phyloP scores from a whole-genome alignment of 306 rosid genomes.

The Hippophae rhamnoides region DNA sequence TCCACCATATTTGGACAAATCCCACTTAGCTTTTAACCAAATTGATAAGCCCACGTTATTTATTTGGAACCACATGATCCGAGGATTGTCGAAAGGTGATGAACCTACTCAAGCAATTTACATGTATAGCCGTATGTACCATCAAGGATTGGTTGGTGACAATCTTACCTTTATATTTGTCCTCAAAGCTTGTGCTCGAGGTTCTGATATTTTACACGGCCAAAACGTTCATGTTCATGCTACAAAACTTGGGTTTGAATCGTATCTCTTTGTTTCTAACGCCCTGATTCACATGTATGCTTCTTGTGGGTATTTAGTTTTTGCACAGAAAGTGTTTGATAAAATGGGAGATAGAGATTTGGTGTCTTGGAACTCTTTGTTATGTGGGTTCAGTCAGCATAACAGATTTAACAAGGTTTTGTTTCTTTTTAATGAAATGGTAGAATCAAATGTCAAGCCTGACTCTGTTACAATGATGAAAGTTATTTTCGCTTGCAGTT shows the following conservation, averaged over 20 bases:
- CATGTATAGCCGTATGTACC: conserved; percentile 37
- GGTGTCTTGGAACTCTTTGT: conserved; percentile 84
- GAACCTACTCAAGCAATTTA: conserved; percentile 48
- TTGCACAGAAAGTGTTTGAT: conserved; percentile 54
- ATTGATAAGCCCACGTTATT: conserved; percentile 48
- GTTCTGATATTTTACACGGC: conserved; percentile 27
- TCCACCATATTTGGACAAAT: conserved; percentile 26
- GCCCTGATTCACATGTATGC: conserved; percentile 51
- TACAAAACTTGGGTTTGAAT: conserved; percentile 53
- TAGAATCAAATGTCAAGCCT: conserved; percentile 26
- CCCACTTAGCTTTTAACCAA: conserved; percentile 40
- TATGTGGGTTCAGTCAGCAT: conserved; percentile 56
- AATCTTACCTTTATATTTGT: conserved; percentile 48
- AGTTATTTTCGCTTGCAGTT: conserved; percentile 50
- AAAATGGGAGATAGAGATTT: conserved; percentile 61
- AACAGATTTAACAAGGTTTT: conserved; percentile 50
- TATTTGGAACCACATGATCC: conserved; percentile 61
- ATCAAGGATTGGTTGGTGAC: conserved; percentile 36
- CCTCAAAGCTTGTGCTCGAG: conserved; percentile 69
- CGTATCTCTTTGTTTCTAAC: conserved; percentile 51
- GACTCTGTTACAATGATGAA: conserved; percentile 78
- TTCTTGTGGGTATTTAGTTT: conserved; percentile 28
- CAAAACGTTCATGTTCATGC: conserved; percentile 32
- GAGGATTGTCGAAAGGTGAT: conserved; percentile 47
- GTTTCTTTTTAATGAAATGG: conserved; percentile 50